Conservation (phyloP, 2,329 filamentous ascomycete species). For the Pleurostoma richardsiae region DNA sequence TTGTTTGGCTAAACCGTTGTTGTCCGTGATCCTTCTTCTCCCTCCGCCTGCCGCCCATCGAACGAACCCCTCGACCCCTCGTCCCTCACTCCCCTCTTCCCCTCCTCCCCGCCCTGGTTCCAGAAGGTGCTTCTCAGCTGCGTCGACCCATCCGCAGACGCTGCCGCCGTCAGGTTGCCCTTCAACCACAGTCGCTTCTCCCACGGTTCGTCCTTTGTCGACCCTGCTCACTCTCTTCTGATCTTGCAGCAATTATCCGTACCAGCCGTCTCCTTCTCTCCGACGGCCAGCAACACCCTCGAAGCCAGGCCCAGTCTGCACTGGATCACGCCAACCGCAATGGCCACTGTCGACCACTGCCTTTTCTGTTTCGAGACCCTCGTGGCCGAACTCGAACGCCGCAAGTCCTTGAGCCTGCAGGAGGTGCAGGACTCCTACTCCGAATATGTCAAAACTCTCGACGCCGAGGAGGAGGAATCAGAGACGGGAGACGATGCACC, state of each 20-base stretch:
- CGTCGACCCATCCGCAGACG: neutral
- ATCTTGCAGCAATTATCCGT: neutral
- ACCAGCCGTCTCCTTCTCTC: neutral
- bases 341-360: conserved; percentile 85
- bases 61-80: neutral
- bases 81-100: neutral
- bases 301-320: too few species aligned
- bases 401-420: conserved; percentile 60
- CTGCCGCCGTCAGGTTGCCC: neutral
- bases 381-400: conserved; percentile 66
- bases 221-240: neutral
- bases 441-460: conserved; percentile 27
- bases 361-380: conserved; percentile 91
- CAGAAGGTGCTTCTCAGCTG: neutral
- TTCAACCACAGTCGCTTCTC: neutral
- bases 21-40: neutral
- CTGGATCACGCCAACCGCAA: conserved; percentile 27
- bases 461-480: conserved; percentile 12
- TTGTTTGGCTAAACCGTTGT: too few species aligned
- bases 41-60: neutral
- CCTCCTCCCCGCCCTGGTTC: neutral
- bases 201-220: neutral
- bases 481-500: conserved; percentile 9
- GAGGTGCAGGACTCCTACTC: conserved; percentile 65
- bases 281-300: neutral